Base-by-base conservation (phyloP, 495 filamentous ascomycete species). In the Echria macrotheca region DNA sequence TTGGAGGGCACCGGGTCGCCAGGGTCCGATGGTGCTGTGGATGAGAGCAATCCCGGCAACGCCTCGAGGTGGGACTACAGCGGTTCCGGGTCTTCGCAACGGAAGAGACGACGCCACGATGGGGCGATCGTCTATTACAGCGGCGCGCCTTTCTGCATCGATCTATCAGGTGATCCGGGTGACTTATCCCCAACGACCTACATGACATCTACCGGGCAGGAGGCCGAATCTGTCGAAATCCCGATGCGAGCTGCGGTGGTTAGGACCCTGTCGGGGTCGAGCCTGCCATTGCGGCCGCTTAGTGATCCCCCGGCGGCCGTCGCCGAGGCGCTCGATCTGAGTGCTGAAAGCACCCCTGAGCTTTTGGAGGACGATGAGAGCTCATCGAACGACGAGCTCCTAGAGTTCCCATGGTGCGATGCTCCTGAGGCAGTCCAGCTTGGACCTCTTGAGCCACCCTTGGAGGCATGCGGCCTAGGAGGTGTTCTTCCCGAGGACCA, bases 51-150 rank as follows among this genome's bases (percentile, higher is more conserved):
- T 33, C 22, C 59, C 53, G 67, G 41, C 15, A 55, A 54, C 33
- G n/a, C n/a, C n/a, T 72, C 69, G 18, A 56, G 53, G 46, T 69
- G 61, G 64, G 65, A 61, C 29, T 67, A 65, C 23, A 74, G 69
- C 53, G 66, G 70, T 32, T 74, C 63, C 22, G 71, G 67, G 37
- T 63, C 65, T 26, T 61, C 65, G 19, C 66, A 68, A 42, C 66
- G 71, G 44, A 68, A 66, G 52, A 72, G 56, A 43, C 69, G 65
- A 28, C 69, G 65, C 10, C 73, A 73, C 14, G 82, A 80, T 56
- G 87, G 87, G 10, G 83, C 87, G 15, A 87, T 90, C 55, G 85
- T 89, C 39, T 91, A 85, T 60, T 91, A 90, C 64, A 85, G 82
- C 46, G 78, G 80, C 19, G 81, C 82, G 5, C 74, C 72, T 1